Base-by-base conservation (phyloP, 139 green algal genomes). In the Tetraselmis striata region DNA sequence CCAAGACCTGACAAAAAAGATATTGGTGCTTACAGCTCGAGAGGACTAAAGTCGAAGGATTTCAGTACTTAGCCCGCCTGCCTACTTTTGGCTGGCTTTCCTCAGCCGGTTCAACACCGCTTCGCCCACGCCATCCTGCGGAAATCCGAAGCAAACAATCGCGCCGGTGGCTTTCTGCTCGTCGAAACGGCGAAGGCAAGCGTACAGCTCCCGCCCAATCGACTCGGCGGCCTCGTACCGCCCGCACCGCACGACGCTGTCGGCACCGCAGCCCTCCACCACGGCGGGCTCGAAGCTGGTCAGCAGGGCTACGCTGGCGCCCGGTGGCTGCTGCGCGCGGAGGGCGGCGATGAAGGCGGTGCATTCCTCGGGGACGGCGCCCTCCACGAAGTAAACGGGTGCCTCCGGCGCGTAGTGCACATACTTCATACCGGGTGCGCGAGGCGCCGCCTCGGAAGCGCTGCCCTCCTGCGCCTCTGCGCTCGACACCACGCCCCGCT, bases 381-480 rank as follows among this genome's bases (percentile, higher is more conserved):
- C 45, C 28, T 90, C 86, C 31, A 90, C 23, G 79, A 88, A 76
- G 29, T 84, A 25, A 31, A 93, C 78, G 1, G 67, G 83, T 26
- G 89, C 87, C 0, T 31, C 76, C 23, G 89, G 89, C 76, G 84
- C 89, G 87, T 93, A 93, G 84, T 93, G 89, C 32, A 85, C 31
- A 85, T 93, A 93, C 89, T 93, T 93, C 89, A 93, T 93, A 80
- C 89, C 89, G 2, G 89, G 89, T 0, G 89, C 91, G 59, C 86
- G 88, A 31, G 89, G 89, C 0, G 84, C 80, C 2, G 80, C 80
- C 77, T 93, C 89, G 2, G 91, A 82, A n/a, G n/a, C n/a, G 2
- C 79, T 32, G 0, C 59, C 76, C 30, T 93, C 89, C n/a, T n/a
- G n/a, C n/a, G n/a, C n/a, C n/a, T n/a, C 32, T 25, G 30, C 30